These are phyloP conservation scores for Penicillium psychrofluorescens DNA, from an alignment of 495 filamentous ascomycete genomes.

Conservation along the genomic window DNA sequence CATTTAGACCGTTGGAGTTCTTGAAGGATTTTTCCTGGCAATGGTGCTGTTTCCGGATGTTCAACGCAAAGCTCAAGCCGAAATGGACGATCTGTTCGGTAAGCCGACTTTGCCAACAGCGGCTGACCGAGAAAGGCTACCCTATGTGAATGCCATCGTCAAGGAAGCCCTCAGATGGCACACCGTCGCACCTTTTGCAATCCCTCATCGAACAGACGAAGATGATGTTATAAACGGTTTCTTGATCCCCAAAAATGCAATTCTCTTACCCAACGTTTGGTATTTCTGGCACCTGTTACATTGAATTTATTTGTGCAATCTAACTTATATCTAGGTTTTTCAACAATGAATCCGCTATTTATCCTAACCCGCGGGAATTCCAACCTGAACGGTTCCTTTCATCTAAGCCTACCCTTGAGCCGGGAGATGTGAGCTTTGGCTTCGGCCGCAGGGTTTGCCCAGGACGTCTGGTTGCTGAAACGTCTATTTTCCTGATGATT, in stretches of 20 bases:
- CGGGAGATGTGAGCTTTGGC: conserved; percentile 18
- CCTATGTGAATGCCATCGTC: conserved; percentile 34
- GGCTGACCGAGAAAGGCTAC: conserved; percentile 23
- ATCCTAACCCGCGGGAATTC: conserved; percentile 20
- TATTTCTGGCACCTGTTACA: not conserved
- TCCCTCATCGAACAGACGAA: conserved; percentile 49
- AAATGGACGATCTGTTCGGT: conserved; percentile 49
- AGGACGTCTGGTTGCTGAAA: conserved; percentile 23
- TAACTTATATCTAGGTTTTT: conserved; percentile 14
- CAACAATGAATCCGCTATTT: conserved; percentile 25
- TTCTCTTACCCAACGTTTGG: conserved; percentile 43
- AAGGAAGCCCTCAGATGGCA: conserved; percentile 42
- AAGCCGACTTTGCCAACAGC: conserved; percentile 13
- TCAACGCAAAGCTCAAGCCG: conserved; percentile 47
- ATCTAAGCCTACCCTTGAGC: conserved; percentile 13
- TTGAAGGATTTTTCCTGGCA: conserved; percentile 37
- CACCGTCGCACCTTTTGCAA: conserved; percentile 30
- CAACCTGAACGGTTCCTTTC: conserved; percentile 21
- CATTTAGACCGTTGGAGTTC: conserved; percentile 17
- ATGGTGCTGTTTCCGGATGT: conserved; percentile 43
- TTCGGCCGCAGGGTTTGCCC: conserved; percentile 27
- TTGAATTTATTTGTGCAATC: not conserved
- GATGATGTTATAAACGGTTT: conserved; percentile 48
- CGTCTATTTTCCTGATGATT: conserved; percentile 19
- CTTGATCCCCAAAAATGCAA: conserved; percentile 42